Conservation (phyloP, 2,329 filamentous ascomycete species). For the Venturia effusa region DNA sequence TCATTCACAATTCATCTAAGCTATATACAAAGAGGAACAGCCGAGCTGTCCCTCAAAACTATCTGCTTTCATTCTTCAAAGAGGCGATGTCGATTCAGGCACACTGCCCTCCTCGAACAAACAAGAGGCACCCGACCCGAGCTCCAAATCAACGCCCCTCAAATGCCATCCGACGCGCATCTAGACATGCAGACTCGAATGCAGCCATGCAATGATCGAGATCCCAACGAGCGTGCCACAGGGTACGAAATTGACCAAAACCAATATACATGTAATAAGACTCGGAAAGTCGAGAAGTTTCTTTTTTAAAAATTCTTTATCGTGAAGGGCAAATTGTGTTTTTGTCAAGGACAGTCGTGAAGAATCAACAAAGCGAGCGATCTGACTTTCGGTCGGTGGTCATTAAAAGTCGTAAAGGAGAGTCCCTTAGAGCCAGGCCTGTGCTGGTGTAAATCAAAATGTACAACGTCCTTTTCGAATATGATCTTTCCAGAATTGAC, state of each 20-base stretch:
- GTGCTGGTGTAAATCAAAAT: background rate
- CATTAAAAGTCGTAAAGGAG: slow-evolving; percentile 3
- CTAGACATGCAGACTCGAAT: background rate
- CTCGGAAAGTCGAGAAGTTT: background rate
- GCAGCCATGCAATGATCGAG: background rate
- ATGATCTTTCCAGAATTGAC: background rate
- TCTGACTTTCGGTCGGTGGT: background rate
- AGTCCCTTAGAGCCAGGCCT: background rate
- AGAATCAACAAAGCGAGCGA: background rate
- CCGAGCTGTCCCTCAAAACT: background rate
- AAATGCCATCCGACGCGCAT: background rate
- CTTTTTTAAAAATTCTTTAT: background rate
- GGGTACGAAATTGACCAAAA: background rate
- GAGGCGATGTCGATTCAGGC: background rate
- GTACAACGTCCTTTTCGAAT: background rate
- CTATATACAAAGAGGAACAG: background rate
- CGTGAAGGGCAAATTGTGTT: background rate
- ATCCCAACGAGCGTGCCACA: background rate
- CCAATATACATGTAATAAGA: background rate
- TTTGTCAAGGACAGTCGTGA: background rate
- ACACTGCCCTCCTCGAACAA: background rate
- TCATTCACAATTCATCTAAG: background rate
- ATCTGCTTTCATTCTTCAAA: background rate
- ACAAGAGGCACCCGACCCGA: background rate
- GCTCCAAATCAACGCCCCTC: background rate